Conservation (phyloP, 768 basidiomycete species). For the Auricularia sp. region DNA sequence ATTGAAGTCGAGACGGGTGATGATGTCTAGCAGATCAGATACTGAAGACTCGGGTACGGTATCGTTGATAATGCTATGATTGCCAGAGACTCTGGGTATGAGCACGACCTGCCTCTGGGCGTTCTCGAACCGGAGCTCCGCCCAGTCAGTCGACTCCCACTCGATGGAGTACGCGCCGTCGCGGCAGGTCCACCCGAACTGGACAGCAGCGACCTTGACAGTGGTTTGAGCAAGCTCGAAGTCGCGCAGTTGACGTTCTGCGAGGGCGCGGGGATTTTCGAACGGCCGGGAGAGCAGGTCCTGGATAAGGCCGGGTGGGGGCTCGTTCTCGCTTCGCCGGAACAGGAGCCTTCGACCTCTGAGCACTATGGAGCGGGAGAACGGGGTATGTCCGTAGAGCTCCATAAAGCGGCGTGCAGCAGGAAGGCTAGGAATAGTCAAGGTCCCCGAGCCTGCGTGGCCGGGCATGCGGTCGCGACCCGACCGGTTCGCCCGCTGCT, state of each 20-base stretch:
- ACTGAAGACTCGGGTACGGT: no score
- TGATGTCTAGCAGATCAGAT: no score
- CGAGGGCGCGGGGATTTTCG: neutral
- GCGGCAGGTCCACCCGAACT: conserved; percentile 57
- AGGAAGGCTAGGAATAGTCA: neutral
- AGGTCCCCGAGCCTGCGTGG: neutral
- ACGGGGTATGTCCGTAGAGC: neutral
- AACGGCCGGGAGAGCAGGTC: neutral
- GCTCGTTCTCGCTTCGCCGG: neutral
- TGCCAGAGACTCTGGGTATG: neutral
- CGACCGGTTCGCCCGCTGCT: neutral
- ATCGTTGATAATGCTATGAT: no score
- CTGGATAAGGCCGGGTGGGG: neutral
- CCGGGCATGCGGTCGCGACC: neutral
- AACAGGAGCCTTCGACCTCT: neutral
- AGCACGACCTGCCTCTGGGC: neutral
- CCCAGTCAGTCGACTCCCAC: conserved; percentile 24
- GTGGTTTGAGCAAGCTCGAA: neutral
- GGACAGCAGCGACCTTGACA: conserved; percentile 30
- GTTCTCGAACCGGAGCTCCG: neutral
- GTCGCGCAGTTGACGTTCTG: neutral
- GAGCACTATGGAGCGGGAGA: neutral
- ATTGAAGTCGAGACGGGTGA: no score
- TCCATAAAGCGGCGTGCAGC: neutral
- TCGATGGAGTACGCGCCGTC: conserved; percentile 49